Percentiles rank a stretch among this genome's conserved stretches.
Evolutionary conservation across 495 filamentous ascomycete genomes (phyloP).

Genomic region (Penicillium manginii): DNA sequence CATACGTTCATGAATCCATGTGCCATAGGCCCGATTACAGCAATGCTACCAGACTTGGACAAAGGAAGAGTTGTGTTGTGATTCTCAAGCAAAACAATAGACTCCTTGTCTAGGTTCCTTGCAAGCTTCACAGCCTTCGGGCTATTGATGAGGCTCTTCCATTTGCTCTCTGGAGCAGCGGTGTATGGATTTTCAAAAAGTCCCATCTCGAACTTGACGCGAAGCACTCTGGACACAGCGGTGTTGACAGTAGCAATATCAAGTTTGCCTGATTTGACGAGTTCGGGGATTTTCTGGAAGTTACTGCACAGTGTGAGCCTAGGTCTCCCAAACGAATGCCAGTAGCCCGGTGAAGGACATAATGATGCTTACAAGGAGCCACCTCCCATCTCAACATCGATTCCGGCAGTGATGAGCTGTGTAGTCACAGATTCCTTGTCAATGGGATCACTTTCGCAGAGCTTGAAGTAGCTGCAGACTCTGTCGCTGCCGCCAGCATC

Average conservation of each 20-base stretch:
- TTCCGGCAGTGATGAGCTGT: slow-evolving; percentile 64
- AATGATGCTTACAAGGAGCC: slow-evolving; percentile 56
- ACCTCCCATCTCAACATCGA: slow-evolving; percentile 77
- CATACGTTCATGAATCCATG: slow-evolving; percentile 70
- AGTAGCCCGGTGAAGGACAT: neutral
- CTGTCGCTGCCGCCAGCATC: slow-evolving; percentile 70
- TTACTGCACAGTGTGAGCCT: slow-evolving; percentile 39
- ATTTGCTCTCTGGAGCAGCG: slow-evolving; percentile 54
- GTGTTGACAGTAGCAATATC: slow-evolving; percentile 59
- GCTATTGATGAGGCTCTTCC: slow-evolving; percentile 60
- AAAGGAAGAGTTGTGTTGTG: slow-evolving; percentile 63
- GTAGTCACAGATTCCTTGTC: slow-evolving; percentile 62
- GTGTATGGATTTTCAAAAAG: slow-evolving; percentile 69
- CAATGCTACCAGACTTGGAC: slow-evolving; percentile 61
- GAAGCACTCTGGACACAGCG: slow-evolving; percentile 64
- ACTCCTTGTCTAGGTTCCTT: slow-evolving; percentile 64
- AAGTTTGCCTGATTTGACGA: slow-evolving; percentile 61
- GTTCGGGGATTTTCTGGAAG: slow-evolving; percentile 65
- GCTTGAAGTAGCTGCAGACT: slow-evolving; percentile 62
- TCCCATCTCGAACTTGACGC: slow-evolving; percentile 67
- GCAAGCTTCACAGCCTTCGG: slow-evolving; percentile 58
- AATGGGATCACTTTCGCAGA: slow-evolving; percentile 59
- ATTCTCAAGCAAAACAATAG: slow-evolving; percentile 72
- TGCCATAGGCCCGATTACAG: slow-evolving; percentile 77
- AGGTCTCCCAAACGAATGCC: neutral